phyloP scores from a whole-genome alignment of 352 stramenopile species.

The Globisporangium cederbergense region DNA sequence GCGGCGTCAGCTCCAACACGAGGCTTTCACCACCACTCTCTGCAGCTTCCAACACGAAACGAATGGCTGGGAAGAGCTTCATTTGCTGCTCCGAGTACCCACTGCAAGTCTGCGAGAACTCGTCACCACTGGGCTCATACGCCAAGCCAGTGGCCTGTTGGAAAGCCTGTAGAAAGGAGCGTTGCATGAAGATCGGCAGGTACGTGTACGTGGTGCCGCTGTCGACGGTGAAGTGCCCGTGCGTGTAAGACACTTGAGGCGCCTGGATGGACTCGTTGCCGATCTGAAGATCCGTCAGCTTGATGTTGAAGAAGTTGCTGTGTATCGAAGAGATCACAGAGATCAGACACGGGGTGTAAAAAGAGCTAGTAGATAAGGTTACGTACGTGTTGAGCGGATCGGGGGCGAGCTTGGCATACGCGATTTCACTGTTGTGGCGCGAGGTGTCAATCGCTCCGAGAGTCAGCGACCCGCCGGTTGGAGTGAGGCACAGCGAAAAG shows the following conservation, averaged over 20 bases:
- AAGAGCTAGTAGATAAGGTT: too few relatives aligned
- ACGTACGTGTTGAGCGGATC: constrained; percentile 22
- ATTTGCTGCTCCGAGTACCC: constrained; percentile 30
- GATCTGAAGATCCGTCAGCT: constrained; percentile 33
- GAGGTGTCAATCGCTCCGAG: constrained; percentile 29
- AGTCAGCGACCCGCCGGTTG: constrained; percentile 30
- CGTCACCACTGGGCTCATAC: not conserved
- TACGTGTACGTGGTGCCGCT: constrained; percentile 42
- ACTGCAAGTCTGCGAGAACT: not conserved
- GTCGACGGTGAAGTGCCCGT: constrained; percentile 34
- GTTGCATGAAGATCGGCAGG: constrained; percentile 24
- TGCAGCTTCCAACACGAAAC: constrained; percentile 30
- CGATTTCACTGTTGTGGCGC: constrained; percentile 25
- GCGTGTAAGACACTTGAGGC: not conserved
- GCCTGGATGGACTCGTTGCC: constrained; percentile 22
- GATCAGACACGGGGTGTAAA: too few relatives aligned
- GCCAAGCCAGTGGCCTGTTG: constrained; percentile 21
- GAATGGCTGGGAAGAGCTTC: constrained; percentile 30
- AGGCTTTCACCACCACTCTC: constrained; percentile 22
- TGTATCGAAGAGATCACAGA: too few relatives aligned
- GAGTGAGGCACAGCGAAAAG: constrained; percentile 45
- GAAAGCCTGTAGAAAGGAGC: constrained; percentile 26
- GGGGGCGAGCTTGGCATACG: constrained; percentile 23
- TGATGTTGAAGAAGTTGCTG: constrained; percentile 14
- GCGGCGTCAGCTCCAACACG: constrained; percentile 23